These are phyloP conservation scores for Aspergillus spinulosporus DNA, from an alignment of 2,329 filamentous ascomycete species.

Conservation along the genomic window DNA sequence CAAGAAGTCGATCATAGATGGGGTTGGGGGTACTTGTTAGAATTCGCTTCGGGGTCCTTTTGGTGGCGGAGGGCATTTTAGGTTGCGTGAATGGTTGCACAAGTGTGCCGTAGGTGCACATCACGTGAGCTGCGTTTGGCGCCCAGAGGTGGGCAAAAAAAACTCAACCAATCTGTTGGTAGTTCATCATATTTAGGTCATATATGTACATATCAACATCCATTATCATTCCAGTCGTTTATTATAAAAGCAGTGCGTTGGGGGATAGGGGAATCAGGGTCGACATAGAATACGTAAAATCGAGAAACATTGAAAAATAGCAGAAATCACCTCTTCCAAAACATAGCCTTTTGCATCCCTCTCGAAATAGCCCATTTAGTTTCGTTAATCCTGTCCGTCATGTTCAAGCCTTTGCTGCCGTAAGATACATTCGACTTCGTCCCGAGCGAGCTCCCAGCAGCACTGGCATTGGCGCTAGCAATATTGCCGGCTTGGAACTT, in stretches of 20 bases:
- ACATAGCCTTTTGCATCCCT: slow-evolving; percentile 38
- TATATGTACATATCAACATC: slow-evolving; percentile 15
- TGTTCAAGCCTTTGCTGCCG: slow-evolving; percentile 32
- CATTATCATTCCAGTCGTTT: slow-evolving; percentile 14
- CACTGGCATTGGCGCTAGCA: slow-evolving; percentile 27
- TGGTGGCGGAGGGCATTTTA: slow-evolving; percentile 10
- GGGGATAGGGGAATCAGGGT: slow-evolving; percentile 10
- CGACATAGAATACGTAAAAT: slow-evolving; percentile 3
- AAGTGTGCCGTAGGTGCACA: not conserved
- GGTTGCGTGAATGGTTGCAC: slow-evolving; percentile 1
- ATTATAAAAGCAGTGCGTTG: slow-evolving; percentile 18
- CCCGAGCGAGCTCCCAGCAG: slow-evolving; percentile 24
- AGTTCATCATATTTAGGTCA: not conserved
- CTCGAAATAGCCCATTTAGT: slow-evolving; percentile 37
- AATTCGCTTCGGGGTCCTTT: slow-evolving; percentile 2
- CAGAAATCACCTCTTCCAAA: slow-evolving; percentile 39
- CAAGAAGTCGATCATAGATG: not conserved
- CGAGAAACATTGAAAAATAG: slow-evolving; percentile 5
- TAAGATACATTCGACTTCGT: slow-evolving; percentile 29
- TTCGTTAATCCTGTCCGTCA: slow-evolving; percentile 40
- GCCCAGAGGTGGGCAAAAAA: not conserved
- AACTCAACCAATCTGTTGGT: not conserved
- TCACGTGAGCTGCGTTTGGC: not conserved
- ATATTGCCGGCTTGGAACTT: slow-evolving; percentile 51
- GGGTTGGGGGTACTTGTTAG: not conserved